Evolutionary conservation across 2,329 filamentous ascomycete genomes (phyloP), one percentile per base, ranked within the genome.

Genomic region (Arthrobotrys conoides): DNA sequence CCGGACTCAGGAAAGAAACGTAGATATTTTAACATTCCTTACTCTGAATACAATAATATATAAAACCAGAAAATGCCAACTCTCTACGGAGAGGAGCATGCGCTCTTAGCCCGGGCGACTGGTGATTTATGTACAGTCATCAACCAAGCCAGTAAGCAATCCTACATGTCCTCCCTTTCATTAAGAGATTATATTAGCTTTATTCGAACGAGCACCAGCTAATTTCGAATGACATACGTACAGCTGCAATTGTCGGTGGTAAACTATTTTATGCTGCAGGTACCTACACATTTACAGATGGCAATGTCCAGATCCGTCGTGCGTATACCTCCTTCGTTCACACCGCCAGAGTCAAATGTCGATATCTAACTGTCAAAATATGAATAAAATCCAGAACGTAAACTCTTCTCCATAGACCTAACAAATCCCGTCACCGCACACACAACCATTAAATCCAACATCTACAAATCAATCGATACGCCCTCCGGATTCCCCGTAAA

Each of bases 231-330:
- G 4, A 61, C 9, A 14, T 20, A 61, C 9, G 6, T 20, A 9
- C 5, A 77, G 73, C 59, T 36, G 67, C 73, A 55, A 77, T 77
- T 9, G 61, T 77, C 12, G 73, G 73, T 36, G 73, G 67, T 5
- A 71, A 69, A 38, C 27, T 77, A 5, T 77, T 71, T 44, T 77
- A 53, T 10, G 49, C 73, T 12, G 70, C 51, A 51, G 73, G 73
- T 16, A 71, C 73, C 4, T 71, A 77, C 33, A 77, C 73, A 22
- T 71, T 71, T 41, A 33, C 73, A 6, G 73, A 77, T 38, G 73
- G 73, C 27, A 71, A 71, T 16, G 16, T 71, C 59, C 61, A 41
- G 12, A 30, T 68, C 30, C 73, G 73, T 6, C 73, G 73, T 77
- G 68, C 24, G 73, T 77, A 48, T 63, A 27, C 16, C 46, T 30